Conservation (phyloP, 164 flowering plant genomes). For the Berberis vulgaris region DNA sequence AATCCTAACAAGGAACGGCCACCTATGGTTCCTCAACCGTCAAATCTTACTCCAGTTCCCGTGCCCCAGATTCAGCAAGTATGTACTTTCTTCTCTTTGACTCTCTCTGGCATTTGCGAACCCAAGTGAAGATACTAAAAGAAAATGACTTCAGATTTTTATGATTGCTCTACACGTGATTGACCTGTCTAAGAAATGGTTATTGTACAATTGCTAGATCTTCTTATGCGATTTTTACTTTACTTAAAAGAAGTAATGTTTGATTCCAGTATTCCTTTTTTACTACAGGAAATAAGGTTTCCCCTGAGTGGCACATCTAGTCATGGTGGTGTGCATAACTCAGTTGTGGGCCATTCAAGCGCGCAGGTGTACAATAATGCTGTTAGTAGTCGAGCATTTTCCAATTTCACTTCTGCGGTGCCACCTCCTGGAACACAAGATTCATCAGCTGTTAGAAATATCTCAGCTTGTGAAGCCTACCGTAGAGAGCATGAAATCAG, state of each 20-base stretch:
- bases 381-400: conserved; percentile 32
- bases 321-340: background rate
- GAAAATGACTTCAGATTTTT: background rate
- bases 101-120: background rate
- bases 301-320: conserved; percentile 33
- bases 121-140: too few species aligned
- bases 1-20: conserved; percentile 35
- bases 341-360: conserved; percentile 28
- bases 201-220: background rate
- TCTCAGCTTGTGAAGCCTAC: conserved; percentile 60
- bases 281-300: conserved; percentile 43
- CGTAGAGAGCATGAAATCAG: conserved; percentile 78
- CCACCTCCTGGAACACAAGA: conserved; percentile 20
- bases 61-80: conserved; percentile 52
- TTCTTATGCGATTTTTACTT: background rate
- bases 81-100: conserved; percentile 1
- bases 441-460: conserved; percentile 32
- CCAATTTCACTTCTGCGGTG: conserved; percentile 18
- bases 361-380: conserved; percentile 36
- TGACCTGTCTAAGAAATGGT: background rate
- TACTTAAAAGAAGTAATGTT: background rate
- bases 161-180: background rate
- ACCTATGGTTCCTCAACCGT: conserved; percentile 31
- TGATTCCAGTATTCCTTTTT: background rate
- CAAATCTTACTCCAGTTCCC: conserved; percentile 51